Base-by-base conservation (phyloP, 2,329 filamentous ascomycete species). In the Graphilbum fragrans region DNA sequence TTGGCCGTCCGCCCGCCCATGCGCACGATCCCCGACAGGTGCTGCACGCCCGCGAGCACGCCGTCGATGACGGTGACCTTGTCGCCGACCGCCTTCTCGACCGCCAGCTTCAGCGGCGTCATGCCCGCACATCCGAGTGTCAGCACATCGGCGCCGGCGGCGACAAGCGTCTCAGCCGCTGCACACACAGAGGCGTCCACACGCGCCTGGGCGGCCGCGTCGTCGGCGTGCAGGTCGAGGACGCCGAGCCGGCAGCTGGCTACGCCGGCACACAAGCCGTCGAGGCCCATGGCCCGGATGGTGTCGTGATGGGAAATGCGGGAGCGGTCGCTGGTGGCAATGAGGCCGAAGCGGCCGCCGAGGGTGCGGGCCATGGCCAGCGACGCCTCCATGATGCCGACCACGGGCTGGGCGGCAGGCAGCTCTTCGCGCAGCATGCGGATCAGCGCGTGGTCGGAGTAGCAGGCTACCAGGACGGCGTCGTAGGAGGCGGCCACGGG, bases 21-120 rank as follows among this genome's bases (percentile, higher is more conserved):
- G n/a, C 58, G 60, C 37, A 56, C 49, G 2, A 52, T 68, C 35
- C 60, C 70, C 16, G 58, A 62, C 47, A 48, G 52, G 17, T 65
- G 61, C 44, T 65, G 62, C 19, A 65, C 64, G 36, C 43, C 45
- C 9, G 42, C 44, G 11, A 49, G 42, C 7, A 49, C 45, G 8
- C 46, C 47, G 32, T 49, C 47, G 21, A 49, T 35, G 19, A 49
- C 43, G 8, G 42, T 41, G 19, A 49, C 45, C 19, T 41, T 39
- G n/a, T 42, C 41, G 1, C 47, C 47, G 19, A 47, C 47, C 7
- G 47, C 47, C 6, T 22, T 32, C 41, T 47, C 45, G 20, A 49
- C 44, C 11, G 46, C 48, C 10, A 25, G 29, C 43, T 46, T 47
- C 19, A 49, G 44, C 29, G 48, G 48, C 9, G 43, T 35, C 48